These are phyloP conservation scores for Syncephalastrum contaminatum DNA, from an alignment of 371 early-diverging fungal species.

Conservation along the genomic window DNA sequence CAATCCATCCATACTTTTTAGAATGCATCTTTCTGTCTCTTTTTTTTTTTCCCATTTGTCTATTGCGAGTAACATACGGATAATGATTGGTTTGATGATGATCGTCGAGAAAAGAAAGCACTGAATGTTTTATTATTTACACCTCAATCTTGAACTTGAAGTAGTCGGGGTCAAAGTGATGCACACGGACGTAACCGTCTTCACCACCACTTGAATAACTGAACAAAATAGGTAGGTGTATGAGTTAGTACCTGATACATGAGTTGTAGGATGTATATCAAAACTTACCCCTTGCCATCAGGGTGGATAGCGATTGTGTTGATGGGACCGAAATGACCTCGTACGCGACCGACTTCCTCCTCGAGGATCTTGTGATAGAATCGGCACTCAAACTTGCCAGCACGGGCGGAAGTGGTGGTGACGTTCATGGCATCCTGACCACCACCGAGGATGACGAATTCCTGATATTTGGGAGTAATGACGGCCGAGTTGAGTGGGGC, in stretches of 20 bases:
- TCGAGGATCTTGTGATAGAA: conserved; percentile 98
- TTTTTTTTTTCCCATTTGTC: too few species aligned
- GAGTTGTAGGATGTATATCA: too few species aligned
- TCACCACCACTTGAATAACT: conserved; percentile 97
- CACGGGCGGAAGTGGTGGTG: conserved; percentile 92
- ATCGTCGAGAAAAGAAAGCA: too few species aligned
- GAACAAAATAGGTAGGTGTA: not conserved
- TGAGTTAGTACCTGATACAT: not conserved
- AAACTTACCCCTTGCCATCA: conserved; percentile 71
- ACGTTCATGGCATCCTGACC: conserved; percentile 88
- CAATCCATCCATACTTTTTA: too few species aligned
- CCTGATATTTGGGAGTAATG: conserved; percentile 84
- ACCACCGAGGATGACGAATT: conserved; percentile 81
- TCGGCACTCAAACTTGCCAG: conserved; percentile 98
- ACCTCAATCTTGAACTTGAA: conserved; percentile 84
- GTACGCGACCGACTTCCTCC: conserved; percentile 96
- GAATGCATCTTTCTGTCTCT: too few species aligned
- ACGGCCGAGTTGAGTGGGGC: conserved; percentile 97
- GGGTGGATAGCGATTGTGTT: conserved; percentile 98
- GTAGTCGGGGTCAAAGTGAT: conserved; percentile 96
- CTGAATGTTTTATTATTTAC: conserved; percentile 15
- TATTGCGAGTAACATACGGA: too few species aligned
- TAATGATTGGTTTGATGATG: too few species aligned
- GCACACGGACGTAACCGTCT: conserved; percentile 97
- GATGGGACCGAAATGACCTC: conserved; percentile 99